Conservation (phyloP, 139 green algal genomes). For the Dunaliella primolecta region DNA sequence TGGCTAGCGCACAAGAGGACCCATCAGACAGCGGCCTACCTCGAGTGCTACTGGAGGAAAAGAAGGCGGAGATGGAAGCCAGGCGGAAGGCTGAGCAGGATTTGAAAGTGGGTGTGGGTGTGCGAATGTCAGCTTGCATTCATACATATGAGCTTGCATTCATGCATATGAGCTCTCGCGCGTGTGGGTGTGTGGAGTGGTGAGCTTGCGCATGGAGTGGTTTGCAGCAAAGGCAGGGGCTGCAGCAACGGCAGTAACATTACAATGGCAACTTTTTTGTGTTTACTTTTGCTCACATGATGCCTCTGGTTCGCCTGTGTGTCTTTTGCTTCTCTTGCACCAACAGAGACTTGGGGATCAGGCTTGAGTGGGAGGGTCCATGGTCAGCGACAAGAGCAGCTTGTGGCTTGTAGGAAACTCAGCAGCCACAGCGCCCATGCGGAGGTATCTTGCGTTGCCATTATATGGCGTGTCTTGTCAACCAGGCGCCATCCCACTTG, state of each 20-base stretch:
- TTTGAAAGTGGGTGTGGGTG: conserved; percentile 48
- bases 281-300: too few relatives aligned
- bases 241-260: background rate
- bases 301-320: too few relatives aligned
- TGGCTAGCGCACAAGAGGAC: conserved; percentile 66
- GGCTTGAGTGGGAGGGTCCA: too few relatives aligned
- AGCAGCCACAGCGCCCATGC: background rate
- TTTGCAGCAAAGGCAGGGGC: background rate
- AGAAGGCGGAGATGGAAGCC: conserved; percentile 62
- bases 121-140: too few relatives aligned
- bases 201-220: background rate
- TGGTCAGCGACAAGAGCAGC: too few relatives aligned
- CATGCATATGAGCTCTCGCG: too few relatives aligned
- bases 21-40: conserved; percentile 65
- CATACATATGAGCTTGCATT: too few relatives aligned
- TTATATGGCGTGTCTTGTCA: background rate
- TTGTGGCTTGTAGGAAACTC: too few relatives aligned
- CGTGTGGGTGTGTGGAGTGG: background rate
- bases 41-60: conserved; percentile 77
- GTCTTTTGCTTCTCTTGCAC: too few relatives aligned
- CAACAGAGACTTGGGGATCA: too few relatives aligned
- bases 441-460: background rate
- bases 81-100: conserved; percentile 49
- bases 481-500: background rate
- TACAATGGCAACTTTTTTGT: background rate